Percentiles rank a stretch among this genome's conserved stretches.
phyloP scores from a whole-genome alignment of 2,329 filamentous ascomycete species.

The Cadophora sp. region DNA sequence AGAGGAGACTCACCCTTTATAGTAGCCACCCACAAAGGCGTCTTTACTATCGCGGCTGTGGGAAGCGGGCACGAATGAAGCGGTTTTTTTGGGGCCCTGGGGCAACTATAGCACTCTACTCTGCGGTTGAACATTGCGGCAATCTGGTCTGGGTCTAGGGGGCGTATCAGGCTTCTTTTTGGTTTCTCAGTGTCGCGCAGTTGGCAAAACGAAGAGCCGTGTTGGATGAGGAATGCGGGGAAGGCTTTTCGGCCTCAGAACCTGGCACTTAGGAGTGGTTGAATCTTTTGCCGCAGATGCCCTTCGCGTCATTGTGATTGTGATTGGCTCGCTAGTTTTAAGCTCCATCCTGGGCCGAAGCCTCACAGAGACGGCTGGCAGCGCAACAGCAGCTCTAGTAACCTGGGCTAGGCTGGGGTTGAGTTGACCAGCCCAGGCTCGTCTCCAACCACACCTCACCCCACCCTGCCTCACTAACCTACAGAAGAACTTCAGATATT shows the following conservation, averaged over 20 bases:
- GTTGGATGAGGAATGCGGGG: constrained; percentile 11
- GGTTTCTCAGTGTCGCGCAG: neutral
- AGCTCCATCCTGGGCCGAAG: no score
- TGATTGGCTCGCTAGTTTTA: no score
- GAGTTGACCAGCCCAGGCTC: no score
- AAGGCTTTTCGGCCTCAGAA: neutral
- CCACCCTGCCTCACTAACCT: neutral
- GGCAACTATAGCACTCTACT: neutral
- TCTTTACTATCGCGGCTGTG: neutral
- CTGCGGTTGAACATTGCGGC: constrained; percentile 7
- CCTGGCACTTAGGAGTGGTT: constrained; percentile 8
- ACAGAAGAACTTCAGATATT: neutral
- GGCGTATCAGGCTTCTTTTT: neutral
- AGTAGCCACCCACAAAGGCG: neutral
- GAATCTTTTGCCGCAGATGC: constrained; percentile 7
- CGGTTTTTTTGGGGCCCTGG: neutral
- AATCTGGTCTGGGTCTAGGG: neutral
- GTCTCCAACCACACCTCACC: no score
- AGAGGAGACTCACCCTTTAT: constrained; percentile 7
- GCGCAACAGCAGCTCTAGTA: no score
- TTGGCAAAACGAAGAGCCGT: constrained; percentile 21
- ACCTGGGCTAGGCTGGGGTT: no score
- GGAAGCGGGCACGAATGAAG: constrained; percentile 11
- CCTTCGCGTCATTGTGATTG: no score
- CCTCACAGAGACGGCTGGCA: no score